Conservation (phyloP, 345 rosid genomes). For the Microcos paniculata region DNA sequence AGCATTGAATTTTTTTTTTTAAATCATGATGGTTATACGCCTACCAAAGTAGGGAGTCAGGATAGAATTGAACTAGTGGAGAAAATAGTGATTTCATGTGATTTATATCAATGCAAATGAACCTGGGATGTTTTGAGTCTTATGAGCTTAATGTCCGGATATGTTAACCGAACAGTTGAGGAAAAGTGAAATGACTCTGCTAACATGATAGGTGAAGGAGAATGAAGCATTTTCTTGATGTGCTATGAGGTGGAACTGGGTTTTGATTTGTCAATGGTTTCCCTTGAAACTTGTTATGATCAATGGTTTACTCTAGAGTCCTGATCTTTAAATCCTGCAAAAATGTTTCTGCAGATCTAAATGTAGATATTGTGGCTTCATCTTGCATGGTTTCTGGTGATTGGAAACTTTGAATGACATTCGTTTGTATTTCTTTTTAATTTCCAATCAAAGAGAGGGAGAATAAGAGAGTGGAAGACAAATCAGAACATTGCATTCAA, state of each 20-base stretch:
- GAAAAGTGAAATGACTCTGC: neutral
- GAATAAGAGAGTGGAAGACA: neutral
- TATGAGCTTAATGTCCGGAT: neutral
- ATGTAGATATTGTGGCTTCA: neutral
- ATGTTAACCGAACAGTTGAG: too few species aligned
- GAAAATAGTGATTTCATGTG: neutral
- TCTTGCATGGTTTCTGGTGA: neutral
- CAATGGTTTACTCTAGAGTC: neutral
- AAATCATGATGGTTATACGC: neutral
- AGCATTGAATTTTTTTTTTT: neutral
- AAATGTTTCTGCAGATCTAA: neutral
- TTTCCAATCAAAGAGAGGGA: neutral
- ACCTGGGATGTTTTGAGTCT: neutral
- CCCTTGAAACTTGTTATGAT: neutral
- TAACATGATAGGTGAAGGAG: neutral
- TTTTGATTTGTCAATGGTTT: neutral
- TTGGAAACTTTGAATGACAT: neutral
- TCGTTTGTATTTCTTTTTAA: neutral
- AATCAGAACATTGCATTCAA: neutral
- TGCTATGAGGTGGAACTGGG: neutral
- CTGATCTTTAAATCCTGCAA: neutral
- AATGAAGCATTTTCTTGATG: neutral
- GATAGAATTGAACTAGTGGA: neutral
- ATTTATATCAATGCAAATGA: neutral
- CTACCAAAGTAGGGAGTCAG: neutral